Base-by-base conservation (phyloP, 345 rosid genomes). In the Eucalyptus microcorys region DNA sequence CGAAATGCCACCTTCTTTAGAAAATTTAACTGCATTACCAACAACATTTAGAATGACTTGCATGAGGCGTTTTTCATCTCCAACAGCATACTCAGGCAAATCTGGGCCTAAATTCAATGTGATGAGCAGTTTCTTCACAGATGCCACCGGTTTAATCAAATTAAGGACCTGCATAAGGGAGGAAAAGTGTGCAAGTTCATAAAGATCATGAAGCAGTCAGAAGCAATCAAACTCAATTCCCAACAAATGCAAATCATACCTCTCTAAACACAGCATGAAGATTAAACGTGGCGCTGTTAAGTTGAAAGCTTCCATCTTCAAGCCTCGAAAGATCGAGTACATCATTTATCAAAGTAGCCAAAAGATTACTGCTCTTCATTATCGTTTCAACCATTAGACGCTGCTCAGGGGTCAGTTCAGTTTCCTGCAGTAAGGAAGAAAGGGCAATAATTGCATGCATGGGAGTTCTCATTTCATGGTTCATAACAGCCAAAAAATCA, bases 381-480 rank as follows among this genome's bases (percentile, higher is more conserved):
- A 98, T 95, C 11, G 99, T 98, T 92, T 98, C 99, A 89, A 98
- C 95, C 99, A 98, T 98, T 90, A 97, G 90, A 22, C 98, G 97
- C 87, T 98, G 99, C 92, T 98, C 99, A 32, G 99, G 96, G 57
- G 97, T 96, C 92, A 98, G 90, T 90, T 97, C 96, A 19, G 99
- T 97, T 92, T 98, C 99, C 94, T 95, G 99, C 53, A 98, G 96
- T 89, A 98, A 91, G n/a, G 99, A 97, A 86, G 99, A 97, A 87
- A 98, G 97, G 61, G 99, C 99, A 48, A 98, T 96, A 89, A 97
- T 93, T 13, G 98, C 99, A 90, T 98, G 99, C 99, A 98, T 98
- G 14, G 99, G 99, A 49, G 99, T 98, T 90, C 99, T 94, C 99
- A 98, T 98, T 91, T 98, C 99, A 91, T 98, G 99, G 92, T 98